Conservation (phyloP, 768 basidiomycete species). For the Rhizopogon salebrosus region DNA sequence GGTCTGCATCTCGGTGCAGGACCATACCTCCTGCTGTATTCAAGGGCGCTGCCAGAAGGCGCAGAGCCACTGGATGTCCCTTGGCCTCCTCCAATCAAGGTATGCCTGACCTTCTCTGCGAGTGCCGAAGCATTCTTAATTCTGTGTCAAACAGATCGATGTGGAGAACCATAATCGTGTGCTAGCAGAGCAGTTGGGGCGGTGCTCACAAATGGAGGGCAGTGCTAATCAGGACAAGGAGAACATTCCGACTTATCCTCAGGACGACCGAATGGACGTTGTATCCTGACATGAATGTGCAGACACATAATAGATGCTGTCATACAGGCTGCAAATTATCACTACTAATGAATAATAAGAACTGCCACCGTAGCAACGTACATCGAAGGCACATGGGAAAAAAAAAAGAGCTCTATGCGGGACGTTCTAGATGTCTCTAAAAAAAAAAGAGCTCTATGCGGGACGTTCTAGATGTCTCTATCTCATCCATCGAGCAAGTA, state of each 20-base stretch:
- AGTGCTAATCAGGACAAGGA: background rate
- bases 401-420: background rate
- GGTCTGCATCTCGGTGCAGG: conserved; percentile 76
- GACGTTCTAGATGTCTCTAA: conserved; percentile 1
- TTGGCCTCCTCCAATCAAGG: conserved; percentile 21
- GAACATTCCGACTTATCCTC: background rate
- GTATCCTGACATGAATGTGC: background rate
- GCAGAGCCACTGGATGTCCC: conserved; percentile 16
- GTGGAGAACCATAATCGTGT: background rate
- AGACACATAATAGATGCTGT: background rate
- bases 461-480: background rate
- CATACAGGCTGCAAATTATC: background rate
- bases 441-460: background rate
- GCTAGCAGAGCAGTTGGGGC: background rate
- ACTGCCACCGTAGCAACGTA: background rate
- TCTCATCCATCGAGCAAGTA: background rate
- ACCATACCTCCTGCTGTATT: conserved; percentile 75
- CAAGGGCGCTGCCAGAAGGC: conserved; percentile 25
- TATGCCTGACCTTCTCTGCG: background rate
- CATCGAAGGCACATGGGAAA: background rate
- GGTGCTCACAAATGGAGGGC: background rate
- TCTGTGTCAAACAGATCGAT: conserved; percentile 7
- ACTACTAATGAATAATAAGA: background rate
- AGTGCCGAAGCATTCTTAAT: conserved; percentile 18
- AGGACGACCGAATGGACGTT: background rate